Percentiles rank a stretch among this genome's conserved stretches.
phyloP scores from a whole-genome alignment of 768 basidiomycete genomes.

The Leucosporidium creatinivorum region DNA sequence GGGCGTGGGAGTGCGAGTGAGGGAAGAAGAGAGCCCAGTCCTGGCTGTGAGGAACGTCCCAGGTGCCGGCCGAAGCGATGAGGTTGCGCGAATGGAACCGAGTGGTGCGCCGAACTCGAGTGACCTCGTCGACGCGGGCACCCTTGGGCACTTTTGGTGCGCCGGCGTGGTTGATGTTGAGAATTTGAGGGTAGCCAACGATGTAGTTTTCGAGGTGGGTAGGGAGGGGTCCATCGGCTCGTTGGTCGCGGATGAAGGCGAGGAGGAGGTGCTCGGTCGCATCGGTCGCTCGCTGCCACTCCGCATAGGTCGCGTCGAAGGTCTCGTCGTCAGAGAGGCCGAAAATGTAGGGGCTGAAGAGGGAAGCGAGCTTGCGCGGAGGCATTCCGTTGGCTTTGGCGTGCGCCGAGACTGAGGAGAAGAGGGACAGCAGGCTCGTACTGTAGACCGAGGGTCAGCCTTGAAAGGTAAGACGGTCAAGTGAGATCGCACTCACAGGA shows the following conservation, averaged over 20 bases:
- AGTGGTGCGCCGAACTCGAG: slow-evolving; percentile 70
- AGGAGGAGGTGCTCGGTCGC: slow-evolving; percentile 93
- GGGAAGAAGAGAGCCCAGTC: slow-evolving; percentile 33
- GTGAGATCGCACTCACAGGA: slow-evolving; percentile 49
- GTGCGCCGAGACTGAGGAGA: slow-evolving; percentile 74
- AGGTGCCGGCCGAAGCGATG: slow-evolving; percentile 46
- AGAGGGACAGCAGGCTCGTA: slow-evolving; percentile 57
- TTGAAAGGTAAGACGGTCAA: no score
- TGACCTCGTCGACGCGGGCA: slow-evolving; percentile 66
- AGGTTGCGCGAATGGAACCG: slow-evolving; percentile 82
- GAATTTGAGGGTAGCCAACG: slow-evolving; percentile 65
- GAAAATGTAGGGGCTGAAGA: slow-evolving; percentile 77
- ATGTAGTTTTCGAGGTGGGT: slow-evolving; percentile 86
- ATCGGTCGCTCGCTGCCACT: slow-evolving; percentile 71
- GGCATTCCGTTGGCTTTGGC: slow-evolving; percentile 80
- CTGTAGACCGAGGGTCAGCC: slow-evolving; percentile 49
- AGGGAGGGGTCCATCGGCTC: slow-evolving; percentile 59
- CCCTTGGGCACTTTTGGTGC: slow-evolving; percentile 59
- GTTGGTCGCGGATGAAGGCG: slow-evolving; percentile 77
- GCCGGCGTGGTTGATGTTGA: slow-evolving; percentile 51
- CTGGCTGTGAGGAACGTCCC: slow-evolving; percentile 45
- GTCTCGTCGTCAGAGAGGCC: slow-evolving; percentile 52
- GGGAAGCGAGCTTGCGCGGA: slow-evolving; percentile 76
- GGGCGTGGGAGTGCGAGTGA: not conserved
- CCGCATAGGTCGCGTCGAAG: slow-evolving; percentile 56